Conservation (phyloP, 345 rosid species). For the sweet orange (Citrus sinensis) region DVS_A1.0 CM039169.1:33675501-33676000, state of each 20-base stretch:
- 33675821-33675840: not conserved
- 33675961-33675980: not conserved
- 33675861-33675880: constrained; percentile 9
- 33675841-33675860: constrained; percentile 44
- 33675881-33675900: constrained; percentile 3
- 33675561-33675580: not conserved
- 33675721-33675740: no score
- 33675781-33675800: not conserved
- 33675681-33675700: no score
- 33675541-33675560: not conserved
- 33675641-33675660: no score
- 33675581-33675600: not conserved
- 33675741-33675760: no score
- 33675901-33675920: constrained; percentile 24
- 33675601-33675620: not conserved
- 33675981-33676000: not conserved
- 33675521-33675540: constrained; percentile 14
- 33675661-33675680: no score
- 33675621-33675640: no score
- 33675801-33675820: not conserved
- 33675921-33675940: not conserved
- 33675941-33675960: not conserved
- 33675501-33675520: constrained; percentile 6
- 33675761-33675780: no score
- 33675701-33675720: no score